Evolutionary conservation across 805 yeast genomes (phyloP), one percentile per base, ranked within the genome.

Genomic region (Cyberlindnera euphorbiae): DNA sequence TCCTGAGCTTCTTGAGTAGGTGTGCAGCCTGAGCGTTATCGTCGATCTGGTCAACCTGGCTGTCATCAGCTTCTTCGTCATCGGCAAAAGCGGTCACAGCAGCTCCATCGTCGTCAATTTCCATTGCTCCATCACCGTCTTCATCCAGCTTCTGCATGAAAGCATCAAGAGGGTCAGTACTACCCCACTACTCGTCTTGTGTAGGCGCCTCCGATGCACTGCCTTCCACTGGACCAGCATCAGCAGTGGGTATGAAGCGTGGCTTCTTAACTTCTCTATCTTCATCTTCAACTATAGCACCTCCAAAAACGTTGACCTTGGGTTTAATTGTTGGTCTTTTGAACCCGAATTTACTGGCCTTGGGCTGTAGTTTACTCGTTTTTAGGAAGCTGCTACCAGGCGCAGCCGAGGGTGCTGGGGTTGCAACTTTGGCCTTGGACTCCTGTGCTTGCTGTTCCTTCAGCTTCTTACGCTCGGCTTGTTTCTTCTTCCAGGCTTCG

Each of bases 401-500:
- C 9, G 22, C 9, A 19, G 22, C 22, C 7, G 22, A 19, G 9
- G 22, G 22, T 19, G 22, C n/a, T n/a, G n/a, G n/a, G n/a, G n/a
- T n/a, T n/a, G n/a, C n/a, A n/a, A n/a, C n/a, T n/a, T n/a, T n/a
- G n/a, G n/a, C n/a, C n/a, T n/a, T n/a, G n/a, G 10, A 21, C 21
- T 23, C 33, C 28, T 19, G 40, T 45, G 44, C 42, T 32, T 30
- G 47, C 34, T 33, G 45, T 35, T 43, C 51, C 25, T 41, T 44
- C 15, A 39, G 51, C 33, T 27, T 52, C 53, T 47, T 58, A 34
- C 44, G 28, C 36, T 45, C 54, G 17, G 45, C 49, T 38, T 60
- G 64, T 45, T 63, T 66, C 58, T 55, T 61, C 53, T 72, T 74
- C 80, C 81, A 76, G 17, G 72, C 75, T 38, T 69, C 73, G 0